Conservation (phyloP, 139 green algal species). For the Monoraphidium neglectum region DNA sequence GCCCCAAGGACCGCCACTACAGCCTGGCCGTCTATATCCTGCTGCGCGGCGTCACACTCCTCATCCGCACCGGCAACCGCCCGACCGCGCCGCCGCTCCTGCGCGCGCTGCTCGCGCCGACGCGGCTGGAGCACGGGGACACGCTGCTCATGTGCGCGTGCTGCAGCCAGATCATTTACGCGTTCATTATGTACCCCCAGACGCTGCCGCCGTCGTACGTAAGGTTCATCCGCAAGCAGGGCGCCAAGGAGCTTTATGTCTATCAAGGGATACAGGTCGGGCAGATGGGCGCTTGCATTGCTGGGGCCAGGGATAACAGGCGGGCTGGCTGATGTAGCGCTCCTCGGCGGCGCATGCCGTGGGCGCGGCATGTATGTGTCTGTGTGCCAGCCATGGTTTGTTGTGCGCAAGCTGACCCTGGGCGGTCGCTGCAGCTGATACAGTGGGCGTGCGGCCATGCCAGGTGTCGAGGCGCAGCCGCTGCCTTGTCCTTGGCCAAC, state of each 20-base stretch:
- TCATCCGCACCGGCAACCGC: constrained; percentile 88
- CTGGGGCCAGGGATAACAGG: neutral
- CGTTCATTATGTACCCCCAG: constrained; percentile 80
- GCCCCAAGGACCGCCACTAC: constrained; percentile 67
- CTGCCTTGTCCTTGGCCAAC: too few species aligned
- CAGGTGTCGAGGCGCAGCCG: too few species aligned
- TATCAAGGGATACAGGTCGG: constrained; percentile 53
- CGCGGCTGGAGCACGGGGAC: constrained; percentile 80
- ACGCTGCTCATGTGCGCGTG: constrained; percentile 83
- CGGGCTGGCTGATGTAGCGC: too few species aligned
- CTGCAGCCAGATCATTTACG: constrained; percentile 48
- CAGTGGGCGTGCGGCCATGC: too few species aligned
- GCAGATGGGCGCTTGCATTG: neutral
- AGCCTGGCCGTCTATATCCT: constrained; percentile 90
- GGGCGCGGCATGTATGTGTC: too few species aligned
- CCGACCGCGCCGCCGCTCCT: constrained; percentile 28
- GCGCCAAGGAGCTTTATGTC: constrained; percentile 57
- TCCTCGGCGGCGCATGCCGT: too few species aligned
- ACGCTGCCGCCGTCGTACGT: constrained; percentile 78
- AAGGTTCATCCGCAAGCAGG: constrained; percentile 87
- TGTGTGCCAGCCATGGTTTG: too few species aligned
- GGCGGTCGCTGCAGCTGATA: too few species aligned
- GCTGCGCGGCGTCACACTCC: constrained; percentile 82
- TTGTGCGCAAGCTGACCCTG: too few species aligned
- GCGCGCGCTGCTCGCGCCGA: constrained; percentile 58